Evolutionary conservation across 768 basidiomycete species (phyloP).

Genomic region (Amanita polypyramis): DNA sequence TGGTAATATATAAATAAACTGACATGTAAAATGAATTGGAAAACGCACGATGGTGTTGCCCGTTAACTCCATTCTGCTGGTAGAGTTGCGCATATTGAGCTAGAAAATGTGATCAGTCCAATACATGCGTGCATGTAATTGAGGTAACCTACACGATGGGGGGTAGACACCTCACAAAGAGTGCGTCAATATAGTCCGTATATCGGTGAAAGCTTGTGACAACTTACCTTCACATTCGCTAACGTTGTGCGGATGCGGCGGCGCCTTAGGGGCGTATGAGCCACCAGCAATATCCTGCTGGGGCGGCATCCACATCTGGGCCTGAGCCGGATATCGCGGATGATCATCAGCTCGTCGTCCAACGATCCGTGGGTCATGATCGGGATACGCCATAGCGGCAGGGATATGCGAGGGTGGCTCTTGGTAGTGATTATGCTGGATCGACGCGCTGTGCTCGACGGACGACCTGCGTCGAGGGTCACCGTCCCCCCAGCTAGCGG

Average conservation of each 20-base stretch:
- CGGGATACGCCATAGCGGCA: background rate
- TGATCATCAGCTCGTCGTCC: constrained; percentile 4
- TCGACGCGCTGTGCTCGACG: constrained; percentile 21
- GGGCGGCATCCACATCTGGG: constrained; percentile 16
- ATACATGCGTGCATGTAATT: background rate
- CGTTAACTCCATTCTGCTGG: constrained; percentile 8
- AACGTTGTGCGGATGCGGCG: constrained; percentile 39
- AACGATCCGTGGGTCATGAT: constrained; percentile 7
- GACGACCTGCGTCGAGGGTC: constrained; percentile 8
- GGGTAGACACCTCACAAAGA: constrained; percentile 33
- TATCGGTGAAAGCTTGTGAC: constrained; percentile 5
- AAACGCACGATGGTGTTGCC: constrained; percentile 2
- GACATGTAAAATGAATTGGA: background rate
- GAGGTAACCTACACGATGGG: constrained; percentile 23
- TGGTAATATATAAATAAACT: constrained; percentile 12
- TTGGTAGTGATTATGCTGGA: constrained; percentile 11
- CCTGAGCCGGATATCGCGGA: background rate
- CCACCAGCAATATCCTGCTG: constrained; percentile 14
- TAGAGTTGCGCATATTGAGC: constrained; percentile 18
- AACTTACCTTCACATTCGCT: constrained; percentile 48
- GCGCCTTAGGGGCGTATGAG: constrained; percentile 29
- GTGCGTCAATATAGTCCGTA: constrained; percentile 16
- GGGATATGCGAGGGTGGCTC: constrained; percentile 8
- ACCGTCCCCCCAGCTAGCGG: constrained; percentile 42
- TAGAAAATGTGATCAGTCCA: constrained; percentile 5